Percentiles rank a stretch among this genome's conserved stretches.
phyloP scores from a whole-genome alignment of 257 asterid genomes.

The Primulina huaijiensis region DNA sequence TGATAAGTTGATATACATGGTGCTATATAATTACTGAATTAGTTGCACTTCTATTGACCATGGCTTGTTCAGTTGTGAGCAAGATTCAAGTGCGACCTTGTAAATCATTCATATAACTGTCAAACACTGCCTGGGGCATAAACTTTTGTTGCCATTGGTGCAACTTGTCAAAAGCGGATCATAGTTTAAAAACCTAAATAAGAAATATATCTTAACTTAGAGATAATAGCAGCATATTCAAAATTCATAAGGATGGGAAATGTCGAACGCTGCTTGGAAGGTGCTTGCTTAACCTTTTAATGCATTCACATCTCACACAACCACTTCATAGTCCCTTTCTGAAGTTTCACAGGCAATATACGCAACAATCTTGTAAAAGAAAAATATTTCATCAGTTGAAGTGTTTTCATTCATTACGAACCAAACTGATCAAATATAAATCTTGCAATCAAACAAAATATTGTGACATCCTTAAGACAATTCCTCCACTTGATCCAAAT shows the following conservation, averaged over 20 bases:
- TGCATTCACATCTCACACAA: no score
- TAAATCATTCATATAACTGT: not conserved
- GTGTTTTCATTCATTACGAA: not conserved
- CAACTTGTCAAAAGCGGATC: not conserved
- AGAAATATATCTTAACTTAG: not conserved
- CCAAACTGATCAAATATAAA: not conserved
- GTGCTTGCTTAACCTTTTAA: not conserved
- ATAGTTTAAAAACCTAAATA: no score
- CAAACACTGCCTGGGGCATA: not conserved
- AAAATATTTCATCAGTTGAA: not conserved
- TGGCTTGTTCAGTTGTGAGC: not conserved
- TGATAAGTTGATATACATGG: not conserved
- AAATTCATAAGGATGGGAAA: not conserved
- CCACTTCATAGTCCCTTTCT: no score
- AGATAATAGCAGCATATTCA: not conserved
- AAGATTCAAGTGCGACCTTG: conserved; percentile 2
- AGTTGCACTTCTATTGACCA: not conserved
- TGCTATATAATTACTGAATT: not conserved
- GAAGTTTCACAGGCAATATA: not conserved
- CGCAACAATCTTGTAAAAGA: not conserved
- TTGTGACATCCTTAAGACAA: not conserved
- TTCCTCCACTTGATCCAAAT: not conserved
- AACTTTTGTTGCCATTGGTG: not conserved
- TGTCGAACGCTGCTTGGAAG: not conserved
- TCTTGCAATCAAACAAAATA: not conserved